These are phyloP conservation scores for Allomyces arbusculus DNA, from an alignment of 192 early-diverging fungal species.

Conservation along the genomic window DNA sequence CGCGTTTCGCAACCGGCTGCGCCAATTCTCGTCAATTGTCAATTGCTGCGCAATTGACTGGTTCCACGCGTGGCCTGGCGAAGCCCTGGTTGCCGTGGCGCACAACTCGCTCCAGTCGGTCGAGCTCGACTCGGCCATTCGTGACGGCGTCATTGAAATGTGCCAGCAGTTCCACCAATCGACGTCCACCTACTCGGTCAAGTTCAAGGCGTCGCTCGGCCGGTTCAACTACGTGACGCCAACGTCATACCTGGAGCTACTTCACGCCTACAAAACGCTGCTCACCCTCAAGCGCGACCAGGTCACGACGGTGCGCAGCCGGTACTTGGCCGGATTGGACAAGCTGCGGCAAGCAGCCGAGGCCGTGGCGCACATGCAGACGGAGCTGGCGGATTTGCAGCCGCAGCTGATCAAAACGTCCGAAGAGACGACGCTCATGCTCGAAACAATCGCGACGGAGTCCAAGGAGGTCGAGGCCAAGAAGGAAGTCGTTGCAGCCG, in stretches of 20 bases:
- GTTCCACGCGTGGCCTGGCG: slow-evolving; percentile 97
- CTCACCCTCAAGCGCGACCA: slow-evolving; percentile 81
- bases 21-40: slow-evolving; percentile 96
- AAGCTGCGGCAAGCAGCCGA: slow-evolving; percentile 81
- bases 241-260: slow-evolving; percentile 93
- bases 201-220: slow-evolving; percentile 59
- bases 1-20: slow-evolving; percentile 71
- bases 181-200: slow-evolving; percentile 61
- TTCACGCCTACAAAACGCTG: slow-evolving; percentile 72
- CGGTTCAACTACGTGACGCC: slow-evolving; percentile 77
- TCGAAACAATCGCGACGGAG: slow-evolving; percentile 82
- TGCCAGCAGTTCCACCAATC: slow-evolving; percentile 86
- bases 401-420: slow-evolving; percentile 70
- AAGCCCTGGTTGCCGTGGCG: slow-evolving; percentile 95
- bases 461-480: slow-evolving; percentile 84
- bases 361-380: slow-evolving; percentile 84
- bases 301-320: slow-evolving; percentile 92
- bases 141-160: slow-evolving; percentile 70
- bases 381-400: slow-evolving; percentile 64
- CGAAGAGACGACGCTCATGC: slow-evolving; percentile 76
- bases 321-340: slow-evolving; percentile 90
- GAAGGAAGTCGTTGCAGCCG: slow-evolving; percentile 53
- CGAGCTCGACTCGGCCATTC: slow-evolving; percentile 69
- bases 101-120: slow-evolving; percentile 77
- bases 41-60: slow-evolving; percentile 99